Evolutionary conservation across 352 stramenopile species (phyloP).

Genomic region (Phytopythium cucurbitacearum): DNA sequence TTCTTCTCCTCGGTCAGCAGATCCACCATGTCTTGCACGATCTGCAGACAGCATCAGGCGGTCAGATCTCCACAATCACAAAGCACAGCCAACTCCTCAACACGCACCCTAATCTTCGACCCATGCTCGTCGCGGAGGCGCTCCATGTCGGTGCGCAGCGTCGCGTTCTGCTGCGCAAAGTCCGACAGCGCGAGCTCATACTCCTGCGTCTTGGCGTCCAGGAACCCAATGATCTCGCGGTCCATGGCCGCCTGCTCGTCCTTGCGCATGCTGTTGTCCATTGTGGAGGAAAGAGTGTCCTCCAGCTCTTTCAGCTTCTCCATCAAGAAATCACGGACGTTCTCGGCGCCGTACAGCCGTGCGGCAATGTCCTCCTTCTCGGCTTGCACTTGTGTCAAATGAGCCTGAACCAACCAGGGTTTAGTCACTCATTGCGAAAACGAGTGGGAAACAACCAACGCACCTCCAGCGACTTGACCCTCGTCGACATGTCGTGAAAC

Average conservation of each 20-base stretch:
- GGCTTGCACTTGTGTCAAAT: constrained; percentile 59
- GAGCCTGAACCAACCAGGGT: constrained; percentile 19
- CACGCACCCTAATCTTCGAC: constrained; percentile 50
- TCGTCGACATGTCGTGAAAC: constrained; percentile 79
- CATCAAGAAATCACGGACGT: constrained; percentile 82
- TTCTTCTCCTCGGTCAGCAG: constrained; percentile 72
- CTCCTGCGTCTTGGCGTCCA: constrained; percentile 76
- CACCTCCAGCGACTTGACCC: constrained; percentile 72
- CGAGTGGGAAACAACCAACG: background rate
- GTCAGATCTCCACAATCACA: constrained; percentile 1
- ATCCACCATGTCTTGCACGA: constrained; percentile 79
- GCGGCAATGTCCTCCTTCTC: constrained; percentile 78
- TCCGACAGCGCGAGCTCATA: constrained; percentile 59
- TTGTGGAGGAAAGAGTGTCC: constrained; percentile 48
- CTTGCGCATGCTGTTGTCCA: constrained; percentile 51
- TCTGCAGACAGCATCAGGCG: constrained; percentile 23
- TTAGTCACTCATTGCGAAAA: background rate
- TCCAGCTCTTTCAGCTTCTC: constrained; percentile 80
- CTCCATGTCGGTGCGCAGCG: constrained; percentile 35
- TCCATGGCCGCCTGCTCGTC: constrained; percentile 66
- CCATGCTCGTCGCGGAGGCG: constrained; percentile 48
- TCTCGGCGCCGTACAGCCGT: constrained; percentile 67
- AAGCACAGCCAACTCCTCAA: background rate
- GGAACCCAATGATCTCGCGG: constrained; percentile 80
- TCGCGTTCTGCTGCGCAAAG: constrained; percentile 52